Evolutionary conservation across 352 stramenopile genomes (phyloP), one percentile per base, ranked within the genome.

Genomic region (Pythium grandisporangium): DNA sequence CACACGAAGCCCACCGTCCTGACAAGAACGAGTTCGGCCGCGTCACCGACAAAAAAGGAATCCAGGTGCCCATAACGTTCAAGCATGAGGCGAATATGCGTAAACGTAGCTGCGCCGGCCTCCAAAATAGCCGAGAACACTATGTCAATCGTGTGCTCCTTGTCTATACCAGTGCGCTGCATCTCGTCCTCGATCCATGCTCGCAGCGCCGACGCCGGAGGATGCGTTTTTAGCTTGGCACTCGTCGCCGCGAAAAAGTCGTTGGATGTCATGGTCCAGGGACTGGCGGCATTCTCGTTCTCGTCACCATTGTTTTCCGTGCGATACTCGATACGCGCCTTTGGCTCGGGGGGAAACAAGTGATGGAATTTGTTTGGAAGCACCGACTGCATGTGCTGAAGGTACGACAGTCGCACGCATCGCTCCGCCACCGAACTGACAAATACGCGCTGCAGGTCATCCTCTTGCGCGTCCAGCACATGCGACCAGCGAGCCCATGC

Each of bases 361-460:
- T 68, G 65, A 51, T 93, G 80, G 48, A 93, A 85, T 22, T 84
- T 75, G 36, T 47, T 58, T 13, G 80, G 77, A 17, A 93, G 61
- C 14, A 66, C 65, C 1, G 60, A 70, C 36, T 91, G 75, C 77
- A 93, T 91, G 46, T 90, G 70, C 58, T 93, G 71, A 26, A 85
- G 37, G 40, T 93, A 93, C 29, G 76, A 90, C 14, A 93, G 56
- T 16, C 80, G 77, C 24, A 93, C 80, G 44, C 77, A 91, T 14
- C 76, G 75, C 38, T 93, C 80, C 20, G 91, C 83, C 13, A 93
- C 80, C 14, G 74, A 66, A 36, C 76, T 87, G 11, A 93, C 75
- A 48, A 91, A 93, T 2, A 93, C 57, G 4, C 80, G 77, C 56
- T 93, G 80, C 16, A 73, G 56, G 37, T 91, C 77, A 40, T 93